A percentile compares a stretch with the other conserved stretches of the same genome.
Evolutionary conservation across 2,329 filamentous ascomycete genomes (phyloP).

Genomic region (Neopestalotiopsis sp.): DNA sequence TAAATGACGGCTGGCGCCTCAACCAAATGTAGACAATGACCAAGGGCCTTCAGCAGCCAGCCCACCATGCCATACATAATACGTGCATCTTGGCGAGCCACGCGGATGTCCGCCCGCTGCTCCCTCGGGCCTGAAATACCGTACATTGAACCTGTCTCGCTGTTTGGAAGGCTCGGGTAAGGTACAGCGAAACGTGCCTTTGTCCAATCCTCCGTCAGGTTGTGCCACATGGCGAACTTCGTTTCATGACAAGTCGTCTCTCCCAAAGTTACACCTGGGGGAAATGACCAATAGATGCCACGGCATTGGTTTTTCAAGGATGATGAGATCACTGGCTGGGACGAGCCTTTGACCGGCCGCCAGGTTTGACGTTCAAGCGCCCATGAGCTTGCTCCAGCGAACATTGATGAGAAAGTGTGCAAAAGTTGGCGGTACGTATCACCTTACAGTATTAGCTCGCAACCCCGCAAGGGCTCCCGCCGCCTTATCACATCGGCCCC

Average conservation of each 20-base stretch:
- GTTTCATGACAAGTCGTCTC: not conserved
- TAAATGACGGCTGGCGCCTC: no score
- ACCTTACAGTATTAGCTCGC: no score
- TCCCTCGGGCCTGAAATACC: not conserved
- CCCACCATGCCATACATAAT: no score
- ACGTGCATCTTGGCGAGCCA: not conserved
- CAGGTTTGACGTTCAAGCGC: not conserved
- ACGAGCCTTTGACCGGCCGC: not conserved
- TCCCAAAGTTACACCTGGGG: not conserved
- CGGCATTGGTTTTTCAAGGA: not conserved
- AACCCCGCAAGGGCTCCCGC: no score
- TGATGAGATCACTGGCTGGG: not conserved
- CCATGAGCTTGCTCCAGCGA: no score
- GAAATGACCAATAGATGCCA: not conserved
- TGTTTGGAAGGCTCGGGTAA: not conserved
- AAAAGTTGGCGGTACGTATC: no score
- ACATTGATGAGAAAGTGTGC: no score
- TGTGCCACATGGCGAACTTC: not conserved
- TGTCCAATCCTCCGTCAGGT: not conserved
- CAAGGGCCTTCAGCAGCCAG: no score
- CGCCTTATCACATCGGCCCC: no score
- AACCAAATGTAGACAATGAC: no score
- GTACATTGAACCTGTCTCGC: not conserved
- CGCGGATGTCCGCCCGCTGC: not conserved
- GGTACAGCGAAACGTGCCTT: not conserved